Percentiles rank a stretch among this genome's conserved stretches.
Evolutionary conservation across 305 asterid species (phyloP).

Genomic region (Fraxinus floribunda): DNA sequence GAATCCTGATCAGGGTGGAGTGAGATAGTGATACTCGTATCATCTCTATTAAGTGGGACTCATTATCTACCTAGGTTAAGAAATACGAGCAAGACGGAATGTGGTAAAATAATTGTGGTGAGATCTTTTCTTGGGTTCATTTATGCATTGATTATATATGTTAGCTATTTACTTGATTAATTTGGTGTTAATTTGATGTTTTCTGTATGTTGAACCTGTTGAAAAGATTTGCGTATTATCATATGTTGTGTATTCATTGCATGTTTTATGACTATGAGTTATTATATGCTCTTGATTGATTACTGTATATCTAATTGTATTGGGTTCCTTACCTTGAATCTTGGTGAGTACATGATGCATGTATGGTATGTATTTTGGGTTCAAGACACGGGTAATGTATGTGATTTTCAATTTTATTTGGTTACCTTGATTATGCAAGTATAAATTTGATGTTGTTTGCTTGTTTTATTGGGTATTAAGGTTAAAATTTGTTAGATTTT

Average conservation of each 20-base stretch:
- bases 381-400: too few relatives aligned
- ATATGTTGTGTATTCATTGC: too few relatives aligned
- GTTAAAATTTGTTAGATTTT: neutral
- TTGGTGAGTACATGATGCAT: neutral
- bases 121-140: neutral
- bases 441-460: neutral
- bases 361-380: neutral
- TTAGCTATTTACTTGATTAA: neutral
- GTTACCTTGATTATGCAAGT: neutral
- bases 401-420: too few relatives aligned
- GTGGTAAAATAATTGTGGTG: neutral
- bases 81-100: neutral
- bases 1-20: neutral
- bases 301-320: too few relatives aligned
- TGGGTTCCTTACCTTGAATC: neutral
- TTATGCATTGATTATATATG: neutral
- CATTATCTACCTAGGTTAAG: neutral
- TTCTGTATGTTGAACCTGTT: too few relatives aligned
- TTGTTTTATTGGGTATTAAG: neutral
- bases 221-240: neutral
- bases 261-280: neutral
- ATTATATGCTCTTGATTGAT: neutral
- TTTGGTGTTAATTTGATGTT: neutral
- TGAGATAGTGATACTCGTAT: neutral
- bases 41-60: too few relatives aligned